These are phyloP conservation scores for Roridomyces roridus DNA, from an alignment of 768 basidiomycete species.

Conservation along the genomic window DNA sequence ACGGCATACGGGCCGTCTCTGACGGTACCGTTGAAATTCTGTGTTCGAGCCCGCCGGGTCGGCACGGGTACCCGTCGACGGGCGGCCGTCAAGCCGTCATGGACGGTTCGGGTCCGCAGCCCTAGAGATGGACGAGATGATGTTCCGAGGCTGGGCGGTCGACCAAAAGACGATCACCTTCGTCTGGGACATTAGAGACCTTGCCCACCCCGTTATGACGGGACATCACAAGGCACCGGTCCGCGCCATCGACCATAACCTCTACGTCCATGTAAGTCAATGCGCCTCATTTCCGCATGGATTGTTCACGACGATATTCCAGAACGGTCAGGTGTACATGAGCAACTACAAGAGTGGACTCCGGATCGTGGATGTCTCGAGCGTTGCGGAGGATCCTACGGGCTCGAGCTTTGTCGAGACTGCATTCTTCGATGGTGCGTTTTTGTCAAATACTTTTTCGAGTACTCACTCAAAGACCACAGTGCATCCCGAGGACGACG, in stretches of 20 bases:
- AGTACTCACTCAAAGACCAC: not conserved
- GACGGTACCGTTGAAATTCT: too few species aligned
- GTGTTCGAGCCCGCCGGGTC: too few species aligned
- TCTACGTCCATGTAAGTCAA: constrained; percentile 29
- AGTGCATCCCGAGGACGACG: constrained; percentile 25
- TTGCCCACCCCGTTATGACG: constrained; percentile 31
- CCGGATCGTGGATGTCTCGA: constrained; percentile 34
- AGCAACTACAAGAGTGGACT: constrained; percentile 37
- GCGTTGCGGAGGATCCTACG: constrained; percentile 34
- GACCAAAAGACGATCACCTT: constrained; percentile 33
- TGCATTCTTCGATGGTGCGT: constrained; percentile 32
- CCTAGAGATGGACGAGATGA: too few species aligned
- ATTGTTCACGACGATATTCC: not conserved
- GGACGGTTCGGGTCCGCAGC: too few species aligned
- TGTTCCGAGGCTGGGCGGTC: constrained; percentile 26
- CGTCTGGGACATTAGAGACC: constrained; percentile 38
- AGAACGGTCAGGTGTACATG: constrained; percentile 34
- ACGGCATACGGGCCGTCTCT: too few species aligned
- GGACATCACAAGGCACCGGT: constrained; percentile 34
- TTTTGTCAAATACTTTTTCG: not conserved
- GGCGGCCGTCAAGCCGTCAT: too few species aligned
- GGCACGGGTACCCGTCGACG: too few species aligned
- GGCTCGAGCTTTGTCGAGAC: constrained; percentile 32
- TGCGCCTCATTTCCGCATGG: too few species aligned
- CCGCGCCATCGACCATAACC: constrained; percentile 36